Evolutionary conservation across 305 asterid species (phyloP).

Genomic region (Fraxinus albicans): DNA sequence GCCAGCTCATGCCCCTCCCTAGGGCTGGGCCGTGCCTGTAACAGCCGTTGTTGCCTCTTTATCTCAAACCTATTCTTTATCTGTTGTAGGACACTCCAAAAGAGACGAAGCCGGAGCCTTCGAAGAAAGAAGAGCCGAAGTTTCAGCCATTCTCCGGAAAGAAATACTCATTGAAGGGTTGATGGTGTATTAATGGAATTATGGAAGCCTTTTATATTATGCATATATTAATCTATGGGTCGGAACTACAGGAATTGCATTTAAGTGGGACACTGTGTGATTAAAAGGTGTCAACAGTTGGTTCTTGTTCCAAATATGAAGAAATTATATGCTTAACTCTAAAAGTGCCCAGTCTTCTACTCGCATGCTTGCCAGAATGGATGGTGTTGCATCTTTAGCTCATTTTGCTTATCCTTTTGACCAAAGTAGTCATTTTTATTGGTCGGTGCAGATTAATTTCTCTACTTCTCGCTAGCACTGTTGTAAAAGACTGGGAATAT

Average conservation of each 20-base stretch:
- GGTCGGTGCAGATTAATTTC: neutral
- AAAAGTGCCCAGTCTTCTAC: neutral
- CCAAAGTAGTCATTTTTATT: neutral
- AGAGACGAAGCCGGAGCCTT: slow-evolving; percentile 64
- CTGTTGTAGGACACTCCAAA: slow-evolving; percentile 59
- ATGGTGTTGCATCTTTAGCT: neutral
- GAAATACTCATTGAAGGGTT: slow-evolving; percentile 88
- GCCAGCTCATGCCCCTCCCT: neutral
- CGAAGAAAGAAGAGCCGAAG: slow-evolving; percentile 77
- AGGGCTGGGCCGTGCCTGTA: neutral
- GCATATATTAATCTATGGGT: neutral
- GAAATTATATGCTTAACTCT: neutral
- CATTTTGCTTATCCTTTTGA: neutral
- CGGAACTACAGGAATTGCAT: slow-evolving; percentile 16
- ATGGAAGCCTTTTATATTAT: slow-evolving; percentile 1
- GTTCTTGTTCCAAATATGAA: slow-evolving; percentile 17
- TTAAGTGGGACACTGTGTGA: slow-evolving; percentile 13
- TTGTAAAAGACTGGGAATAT: neutral
- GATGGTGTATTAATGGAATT: slow-evolving; percentile 25
- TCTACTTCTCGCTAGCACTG: neutral
- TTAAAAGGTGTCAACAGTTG: slow-evolving; percentile 18
- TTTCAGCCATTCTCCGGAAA: slow-evolving; percentile 90
- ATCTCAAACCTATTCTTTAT: neutral
- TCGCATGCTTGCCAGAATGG: neutral
- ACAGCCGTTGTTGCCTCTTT: neutral